Evolutionary conservation across 148 eudicot genomes (phyloP).

Genomic region (Chenopodium suecicum): DNA sequence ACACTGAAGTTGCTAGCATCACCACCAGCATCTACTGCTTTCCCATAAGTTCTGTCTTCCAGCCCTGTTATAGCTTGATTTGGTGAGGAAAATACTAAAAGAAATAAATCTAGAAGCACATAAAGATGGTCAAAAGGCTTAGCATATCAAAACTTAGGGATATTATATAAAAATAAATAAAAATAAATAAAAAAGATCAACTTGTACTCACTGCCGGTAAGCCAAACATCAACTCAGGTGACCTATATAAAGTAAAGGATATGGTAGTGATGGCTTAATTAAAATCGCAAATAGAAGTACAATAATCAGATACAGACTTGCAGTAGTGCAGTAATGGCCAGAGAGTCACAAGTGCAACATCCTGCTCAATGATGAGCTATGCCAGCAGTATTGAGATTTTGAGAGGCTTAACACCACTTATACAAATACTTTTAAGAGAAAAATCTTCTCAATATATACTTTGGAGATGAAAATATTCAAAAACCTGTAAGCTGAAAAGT

Average conservation of each 20-base stretch:
- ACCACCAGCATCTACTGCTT: constrained; percentile 33
- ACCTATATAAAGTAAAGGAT: no score
- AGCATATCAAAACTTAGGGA: neutral
- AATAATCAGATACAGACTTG: neutral
- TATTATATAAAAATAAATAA: neutral
- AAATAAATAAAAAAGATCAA: no score
- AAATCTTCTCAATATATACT: no score
- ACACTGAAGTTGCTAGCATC: constrained; percentile 46
- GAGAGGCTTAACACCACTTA: neutral
- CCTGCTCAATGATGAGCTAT: neutral
- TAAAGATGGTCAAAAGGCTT: neutral
- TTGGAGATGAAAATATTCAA: no score
- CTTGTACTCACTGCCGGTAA: no score
- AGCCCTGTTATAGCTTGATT: constrained; percentile 43
- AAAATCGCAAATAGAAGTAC: neutral
- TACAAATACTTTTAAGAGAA: neutral
- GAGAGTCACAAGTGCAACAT: neutral
- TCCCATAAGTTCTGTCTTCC: constrained; percentile 51
- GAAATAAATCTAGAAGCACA: neutral
- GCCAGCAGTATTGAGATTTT: neutral
- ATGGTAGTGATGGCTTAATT: no score
- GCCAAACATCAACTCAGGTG: neutral
- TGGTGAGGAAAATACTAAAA: constrained; percentile 8
- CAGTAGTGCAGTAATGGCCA: neutral
- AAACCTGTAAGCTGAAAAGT: no score